Evolutionary conservation across 2,329 filamentous ascomycete species (phyloP).

Genomic region (Pseudogymnoascus sp.): DNA sequence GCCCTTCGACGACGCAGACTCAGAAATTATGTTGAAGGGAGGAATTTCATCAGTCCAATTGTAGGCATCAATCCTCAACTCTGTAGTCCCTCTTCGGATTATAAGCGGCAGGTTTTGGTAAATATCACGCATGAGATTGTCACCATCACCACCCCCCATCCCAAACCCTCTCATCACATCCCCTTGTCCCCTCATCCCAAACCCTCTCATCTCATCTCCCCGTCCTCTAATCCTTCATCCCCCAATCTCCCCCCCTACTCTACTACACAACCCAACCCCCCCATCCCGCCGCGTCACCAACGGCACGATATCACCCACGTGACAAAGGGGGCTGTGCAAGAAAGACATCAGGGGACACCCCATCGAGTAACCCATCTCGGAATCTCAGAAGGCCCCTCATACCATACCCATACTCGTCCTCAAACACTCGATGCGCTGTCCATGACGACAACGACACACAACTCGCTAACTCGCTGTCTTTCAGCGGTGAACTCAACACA

Average conservation of each 20-base stretch:
- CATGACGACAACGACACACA: no score
- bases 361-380: background rate
- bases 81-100: background rate
- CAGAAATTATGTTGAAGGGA: background rate
- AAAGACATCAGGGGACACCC: background rate
- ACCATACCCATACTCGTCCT: no score
- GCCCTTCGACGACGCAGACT: no score
- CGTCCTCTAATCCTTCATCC: background rate
- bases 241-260: background rate
- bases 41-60: accelerated
- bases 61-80: background rate
- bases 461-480: no score
- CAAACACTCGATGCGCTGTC: no score
- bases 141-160: no score
- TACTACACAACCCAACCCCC: background rate
- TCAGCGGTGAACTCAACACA: background rate
- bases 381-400: background rate
- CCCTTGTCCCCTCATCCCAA: no score
- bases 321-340: background rate
- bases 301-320: background rate
- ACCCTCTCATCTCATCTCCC: background rate
- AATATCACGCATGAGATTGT: background rate
- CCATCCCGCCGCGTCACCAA: background rate
- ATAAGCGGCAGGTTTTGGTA: background rate
- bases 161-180: background rate